Evolutionary conservation across 208 protist species (phyloP), one percentile per base, ranked within the genome.

Genomic region (Leishmania guyanensis): DNA sequence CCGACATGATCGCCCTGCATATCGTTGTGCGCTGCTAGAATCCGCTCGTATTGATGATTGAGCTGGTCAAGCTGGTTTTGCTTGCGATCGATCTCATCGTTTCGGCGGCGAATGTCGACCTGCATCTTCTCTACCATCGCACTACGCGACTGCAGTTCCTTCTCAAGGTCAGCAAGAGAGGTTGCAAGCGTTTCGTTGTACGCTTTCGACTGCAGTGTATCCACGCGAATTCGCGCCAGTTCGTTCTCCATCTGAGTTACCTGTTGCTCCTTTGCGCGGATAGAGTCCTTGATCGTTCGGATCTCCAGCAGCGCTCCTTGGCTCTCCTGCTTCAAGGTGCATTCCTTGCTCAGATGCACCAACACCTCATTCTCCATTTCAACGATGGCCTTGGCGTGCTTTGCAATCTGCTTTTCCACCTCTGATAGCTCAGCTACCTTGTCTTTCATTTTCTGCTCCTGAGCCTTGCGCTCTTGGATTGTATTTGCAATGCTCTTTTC

Each of bases 71-170:
- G 89, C 77, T 98, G 91, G 81, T 96, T 98, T 84, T 99, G 98
- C 89, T 99, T 99, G 69, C 95, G 90, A 82, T 99, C 97, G 75
- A 99, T 98, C 76, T 99, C 98, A 78, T 99, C 97, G 87, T 99
- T 94, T 33, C 95, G 90, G 70, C 96, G 93, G 50, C 98, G 91
- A 68, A 99, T 99, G 82, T 99, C 98, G n/a, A 92, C 71, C 86
- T 99, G 97, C 93, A 99, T 99, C 60, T 94, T 90, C 70, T 98
- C 94, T 75, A 99, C 96, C 84, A 99, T 88, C 33, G 80, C 56
- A 74, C 97, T 96, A 65, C 97, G 92, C 51, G 96, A 93, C 80
- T 94, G 89, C 29, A 99, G 81, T 84, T 99, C 97, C 80, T 91
- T 96, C 81, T 98, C 96, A 5, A 98, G 82, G n/a, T 98, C 95